Evolutionary conservation across 192 early-diverging fungal genomes (phyloP), one percentile per base, ranked within the genome.

Genomic region (Rhizoclosmatium sp.): DNA sequence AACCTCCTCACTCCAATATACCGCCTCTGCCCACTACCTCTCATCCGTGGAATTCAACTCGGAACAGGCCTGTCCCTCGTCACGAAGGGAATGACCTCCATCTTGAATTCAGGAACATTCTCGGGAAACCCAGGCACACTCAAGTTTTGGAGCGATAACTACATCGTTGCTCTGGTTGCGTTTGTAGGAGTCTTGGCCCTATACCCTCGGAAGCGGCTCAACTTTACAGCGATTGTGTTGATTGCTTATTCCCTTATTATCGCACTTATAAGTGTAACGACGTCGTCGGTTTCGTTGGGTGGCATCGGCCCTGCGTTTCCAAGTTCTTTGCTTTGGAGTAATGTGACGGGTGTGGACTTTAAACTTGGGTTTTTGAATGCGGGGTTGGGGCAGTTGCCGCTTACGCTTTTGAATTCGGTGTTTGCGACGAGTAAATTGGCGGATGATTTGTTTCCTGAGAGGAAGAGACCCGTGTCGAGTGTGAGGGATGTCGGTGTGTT

Each of bases 1-100:
- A 87, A 90, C 10, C 39, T 69, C 2, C 48, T 77, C 4, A 56
- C 65, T 2, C 65, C 66, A 5, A 69, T 77, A 0, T 68, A 77
- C 40, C 62, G 62, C 41, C 62, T 77, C 16, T 69, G 62, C 40
- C 75, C 75, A 47, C 54, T 77, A 2, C 75, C 92, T 0, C 85
- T 96, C 10, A 89, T 96, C 78, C 93, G 93, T 72, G 94, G 93
- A 19, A 88, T 95, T 69, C 96, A 94, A 85, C 87, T 97, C 71
- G 96, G 94, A 46, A 93, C 96, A 2, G 93, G 93, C 59, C 81
- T 97, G 68, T 86, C 87, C 2, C 86, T 95, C 12, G 90, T 91
- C 64, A 89, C 86, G 12, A 77, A 77, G 54, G 75, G 75, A 16
- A 56, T 77, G 14, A 86, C 83, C 31, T 76, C 80, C 66, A 75